A percentile compares a stretch with the other conserved stretches of the same genome.
These are phyloP conservation scores for Tolypocladium pustulatum DNA, from an alignment of 2,329 filamentous ascomycete species.

Conservation along the genomic window DNA sequence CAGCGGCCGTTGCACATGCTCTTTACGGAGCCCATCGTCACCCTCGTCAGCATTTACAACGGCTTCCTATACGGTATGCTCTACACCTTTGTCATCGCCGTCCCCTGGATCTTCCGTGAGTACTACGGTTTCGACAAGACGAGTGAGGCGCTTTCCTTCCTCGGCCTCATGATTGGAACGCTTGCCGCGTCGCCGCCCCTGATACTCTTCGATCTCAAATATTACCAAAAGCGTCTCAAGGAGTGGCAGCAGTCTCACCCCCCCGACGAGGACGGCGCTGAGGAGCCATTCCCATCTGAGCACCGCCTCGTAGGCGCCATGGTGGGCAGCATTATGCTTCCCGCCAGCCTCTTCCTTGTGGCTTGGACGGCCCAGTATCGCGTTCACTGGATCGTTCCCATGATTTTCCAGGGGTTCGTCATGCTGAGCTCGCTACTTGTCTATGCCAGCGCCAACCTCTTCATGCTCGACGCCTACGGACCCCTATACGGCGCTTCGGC, in stretches of 20 bases:
- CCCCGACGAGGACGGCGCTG: slow-evolving; percentile 25
- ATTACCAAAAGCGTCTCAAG: slow-evolving; percentile 44
- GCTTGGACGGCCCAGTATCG: slow-evolving; percentile 44
- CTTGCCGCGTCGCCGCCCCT: slow-evolving; percentile 28
- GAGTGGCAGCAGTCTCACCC: slow-evolving; percentile 27
- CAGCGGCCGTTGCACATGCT: slow-evolving; percentile 58
- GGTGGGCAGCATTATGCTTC: slow-evolving; percentile 51
- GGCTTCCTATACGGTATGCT: slow-evolving; percentile 49
- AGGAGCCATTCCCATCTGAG: slow-evolving; percentile 49
- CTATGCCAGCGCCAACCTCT: slow-evolving; percentile 16
- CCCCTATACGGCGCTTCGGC: slow-evolving; percentile 16
- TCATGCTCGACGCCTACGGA: slow-evolving; percentile 17
- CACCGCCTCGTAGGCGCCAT: slow-evolving; percentile 52
- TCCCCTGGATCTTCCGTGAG: slow-evolving; percentile 56
- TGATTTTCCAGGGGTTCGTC: slow-evolving; percentile 13
- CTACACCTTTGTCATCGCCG: slow-evolving; percentile 50
- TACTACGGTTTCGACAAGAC: slow-evolving; percentile 48
- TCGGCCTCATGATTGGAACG: slow-evolving; percentile 61
- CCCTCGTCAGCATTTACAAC: slow-evolving; percentile 55
- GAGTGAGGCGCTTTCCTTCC: slow-evolving; percentile 53
- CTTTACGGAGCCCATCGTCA: slow-evolving; percentile 60
- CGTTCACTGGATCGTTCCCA: slow-evolving; percentile 13
- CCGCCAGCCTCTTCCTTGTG: slow-evolving; percentile 57
- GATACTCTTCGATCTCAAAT: slow-evolving; percentile 39
- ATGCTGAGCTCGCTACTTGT: slow-evolving; percentile 16